Evolutionary conservation across 2,329 filamentous ascomycete genomes (phyloP).

Genomic region (Furcasterigmium sp.): DNA sequence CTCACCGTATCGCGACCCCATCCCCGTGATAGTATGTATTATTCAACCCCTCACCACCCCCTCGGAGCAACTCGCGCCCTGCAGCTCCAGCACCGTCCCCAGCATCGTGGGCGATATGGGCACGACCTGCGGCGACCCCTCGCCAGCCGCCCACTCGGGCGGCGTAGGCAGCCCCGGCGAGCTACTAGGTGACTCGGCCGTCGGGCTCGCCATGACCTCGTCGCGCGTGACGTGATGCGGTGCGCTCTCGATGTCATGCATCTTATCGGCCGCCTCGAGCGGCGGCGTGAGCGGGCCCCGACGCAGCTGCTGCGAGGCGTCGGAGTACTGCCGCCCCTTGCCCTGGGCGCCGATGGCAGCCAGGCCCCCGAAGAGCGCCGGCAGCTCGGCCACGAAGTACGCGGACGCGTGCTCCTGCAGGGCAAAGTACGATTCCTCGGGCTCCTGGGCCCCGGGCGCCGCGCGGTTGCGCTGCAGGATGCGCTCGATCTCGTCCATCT

Average conservation of each 20-base stretch:
- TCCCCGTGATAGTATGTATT: too few species aligned
- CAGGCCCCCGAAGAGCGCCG: constrained; percentile 24
- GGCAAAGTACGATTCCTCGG: constrained; percentile 6
- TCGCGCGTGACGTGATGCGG: constrained; percentile 26
- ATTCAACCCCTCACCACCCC: too few species aligned
- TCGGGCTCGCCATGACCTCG: constrained; percentile 25
- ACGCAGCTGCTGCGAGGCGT: neutral
- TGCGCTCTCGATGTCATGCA: constrained; percentile 7
- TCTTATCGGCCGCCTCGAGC: constrained; percentile 4
- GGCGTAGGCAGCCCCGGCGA: constrained; percentile 30
- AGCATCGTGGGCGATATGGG: neutral
- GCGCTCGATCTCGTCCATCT: constrained; percentile 23
- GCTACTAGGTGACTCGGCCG: constrained; percentile 27
- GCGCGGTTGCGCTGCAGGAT: constrained; percentile 30
- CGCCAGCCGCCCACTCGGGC: constrained; percentile 19
- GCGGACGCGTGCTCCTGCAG: constrained; percentile 5
- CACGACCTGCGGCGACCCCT: constrained; percentile 6
- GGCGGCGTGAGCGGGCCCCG: constrained; percentile 8
- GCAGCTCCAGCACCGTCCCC: too few species aligned
- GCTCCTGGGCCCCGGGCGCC: constrained; percentile 3
- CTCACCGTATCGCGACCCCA: too few species aligned
- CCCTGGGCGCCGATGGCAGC: constrained; percentile 7
- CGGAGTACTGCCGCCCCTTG: constrained; percentile 4
- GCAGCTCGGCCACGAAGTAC: constrained; percentile 6
- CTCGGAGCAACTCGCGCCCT: too few species aligned